Percentiles rank a stretch among this genome's conserved stretches.
Evolutionary conservation across 768 basidiomycete species (phyloP).

Genomic region (Exsudoporus frostii): DNA sequence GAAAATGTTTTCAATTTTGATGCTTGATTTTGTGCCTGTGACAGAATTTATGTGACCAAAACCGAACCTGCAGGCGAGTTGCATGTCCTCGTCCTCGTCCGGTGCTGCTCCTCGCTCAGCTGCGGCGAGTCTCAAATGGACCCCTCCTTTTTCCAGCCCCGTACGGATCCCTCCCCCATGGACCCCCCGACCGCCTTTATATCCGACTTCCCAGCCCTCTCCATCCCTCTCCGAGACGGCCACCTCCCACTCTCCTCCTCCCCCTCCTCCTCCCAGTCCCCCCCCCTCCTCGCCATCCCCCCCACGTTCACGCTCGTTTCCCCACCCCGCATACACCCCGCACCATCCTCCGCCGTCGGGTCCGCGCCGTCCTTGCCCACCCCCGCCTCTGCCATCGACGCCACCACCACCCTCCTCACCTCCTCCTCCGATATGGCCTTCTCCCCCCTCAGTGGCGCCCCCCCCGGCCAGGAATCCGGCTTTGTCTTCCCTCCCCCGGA

Average conservation of each 20-base stretch:
- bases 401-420: slow-evolving; percentile 17
- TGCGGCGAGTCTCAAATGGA: background rate
- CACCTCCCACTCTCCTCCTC: slow-evolving; percentile 20
- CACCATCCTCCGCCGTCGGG: background rate
- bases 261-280: slow-evolving; percentile 33
- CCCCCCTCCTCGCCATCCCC: slow-evolving; percentile 7
- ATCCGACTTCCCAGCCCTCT: slow-evolving; percentile 38
- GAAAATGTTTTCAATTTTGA: slow-evolving; percentile 32
- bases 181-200: slow-evolving; percentile 15
- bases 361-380: slow-evolving; percentile 9
- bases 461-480: slow-evolving; percentile 17
- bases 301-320: background rate
- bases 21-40: slow-evolving; percentile 33
- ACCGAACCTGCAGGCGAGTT: slow-evolving; percentile 11
- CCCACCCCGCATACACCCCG: too few species aligned
- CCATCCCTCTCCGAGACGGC: background rate
- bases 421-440: slow-evolving; percentile 27
- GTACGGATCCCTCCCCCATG: background rate
- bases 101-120: background rate
- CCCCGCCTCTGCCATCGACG: slow-evolving; percentile 15
- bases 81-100: slow-evolving; percentile 22
- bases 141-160: too few species aligned
- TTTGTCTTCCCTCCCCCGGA: slow-evolving; percentile 29
- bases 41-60: slow-evolving; percentile 32
- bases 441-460: slow-evolving; percentile 14